These are phyloP conservation scores for Arbutus unedo DNA, from an alignment of 148 eudicot genomes.

Conservation along the genomic window DNA sequence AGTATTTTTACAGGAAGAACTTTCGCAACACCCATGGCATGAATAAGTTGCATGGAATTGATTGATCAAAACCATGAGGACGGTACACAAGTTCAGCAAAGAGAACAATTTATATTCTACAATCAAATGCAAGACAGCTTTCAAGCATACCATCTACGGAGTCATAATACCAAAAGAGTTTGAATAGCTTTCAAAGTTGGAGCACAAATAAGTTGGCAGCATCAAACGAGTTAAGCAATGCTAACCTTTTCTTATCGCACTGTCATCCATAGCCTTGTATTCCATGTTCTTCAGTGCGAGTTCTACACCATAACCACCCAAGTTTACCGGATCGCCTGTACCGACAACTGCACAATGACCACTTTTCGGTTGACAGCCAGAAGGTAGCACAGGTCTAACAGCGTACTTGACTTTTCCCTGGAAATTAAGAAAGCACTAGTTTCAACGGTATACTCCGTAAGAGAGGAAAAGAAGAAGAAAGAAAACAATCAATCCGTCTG, in stretches of 20 bases:
- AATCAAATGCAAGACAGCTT: neutral
- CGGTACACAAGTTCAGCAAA: neutral
- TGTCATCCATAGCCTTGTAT: slow-evolving; percentile 99
- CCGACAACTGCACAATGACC: slow-evolving; percentile 74
- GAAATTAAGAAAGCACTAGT: slow-evolving; percentile 17
- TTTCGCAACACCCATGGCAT: neutral
- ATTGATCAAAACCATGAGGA: neutral
- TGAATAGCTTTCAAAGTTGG: neutral
- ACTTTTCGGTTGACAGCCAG: slow-evolving; percentile 69
- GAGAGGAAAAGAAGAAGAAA: neutral
- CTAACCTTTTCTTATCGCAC: slow-evolving; percentile 73
- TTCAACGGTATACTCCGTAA: slow-evolving; percentile 12
- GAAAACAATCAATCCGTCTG: neutral
- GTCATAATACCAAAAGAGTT: neutral
- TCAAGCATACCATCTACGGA: neutral
- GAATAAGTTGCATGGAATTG: neutral
- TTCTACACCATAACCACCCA: slow-evolving; percentile 99
- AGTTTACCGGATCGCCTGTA: slow-evolving; percentile 62
- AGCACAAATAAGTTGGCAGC: neutral
- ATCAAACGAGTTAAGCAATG: slow-evolving; percentile 13
- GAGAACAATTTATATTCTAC: neutral
- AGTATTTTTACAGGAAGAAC: neutral
- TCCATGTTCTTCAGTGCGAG: slow-evolving; percentile 99
- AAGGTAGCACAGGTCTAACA: slow-evolving; percentile 75
- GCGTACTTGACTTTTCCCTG: slow-evolving; percentile 81